These are phyloP conservation scores for Entomophthora muscae DNA, from an alignment of 371 early-diverging fungal species.

Conservation along the genomic window DNA sequence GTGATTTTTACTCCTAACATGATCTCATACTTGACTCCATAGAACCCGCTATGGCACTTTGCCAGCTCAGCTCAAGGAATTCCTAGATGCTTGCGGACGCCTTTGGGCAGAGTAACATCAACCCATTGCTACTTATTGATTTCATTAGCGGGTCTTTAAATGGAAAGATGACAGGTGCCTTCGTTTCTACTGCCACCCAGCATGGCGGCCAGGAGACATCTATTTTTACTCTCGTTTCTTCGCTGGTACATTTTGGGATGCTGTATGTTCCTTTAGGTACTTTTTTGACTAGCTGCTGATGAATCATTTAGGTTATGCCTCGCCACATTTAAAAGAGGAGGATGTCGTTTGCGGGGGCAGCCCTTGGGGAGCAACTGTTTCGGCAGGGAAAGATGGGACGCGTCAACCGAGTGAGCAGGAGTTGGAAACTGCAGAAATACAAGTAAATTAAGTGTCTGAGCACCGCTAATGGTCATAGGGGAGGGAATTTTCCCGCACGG, in stretches of 20 bases:
- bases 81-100: conserved; percentile 45
- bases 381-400: conserved; percentile 47
- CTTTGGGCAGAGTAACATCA: conserved; percentile 6
- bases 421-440: conserved; percentile 34
- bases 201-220: conserved; percentile 71
- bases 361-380: conserved; percentile 56
- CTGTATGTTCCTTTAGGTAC: conserved; percentile 55
- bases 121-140: neutral
- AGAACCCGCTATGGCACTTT: conserved; percentile 45
- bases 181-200: conserved; percentile 51
- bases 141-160: conserved; percentile 23
- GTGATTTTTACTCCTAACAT: neutral
- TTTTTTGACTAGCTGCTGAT: neutral
- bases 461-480: neutral
- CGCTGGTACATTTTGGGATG: conserved; percentile 64
- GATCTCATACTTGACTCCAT: neutral
- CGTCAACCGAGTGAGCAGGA: conserved; percentile 43
- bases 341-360: conserved; percentile 42
- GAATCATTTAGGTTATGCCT: conserved; percentile 16
- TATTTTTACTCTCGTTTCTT: conserved; percentile 38
- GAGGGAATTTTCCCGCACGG: neutral
- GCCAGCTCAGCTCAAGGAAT: conserved; percentile 56
- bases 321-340: conserved; percentile 27
- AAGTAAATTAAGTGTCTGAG: conserved; percentile 31
- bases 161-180: conserved; percentile 55